phyloP scores from a whole-genome alignment of 331 rosid genomes.

The Malus hybrid region DNA sequence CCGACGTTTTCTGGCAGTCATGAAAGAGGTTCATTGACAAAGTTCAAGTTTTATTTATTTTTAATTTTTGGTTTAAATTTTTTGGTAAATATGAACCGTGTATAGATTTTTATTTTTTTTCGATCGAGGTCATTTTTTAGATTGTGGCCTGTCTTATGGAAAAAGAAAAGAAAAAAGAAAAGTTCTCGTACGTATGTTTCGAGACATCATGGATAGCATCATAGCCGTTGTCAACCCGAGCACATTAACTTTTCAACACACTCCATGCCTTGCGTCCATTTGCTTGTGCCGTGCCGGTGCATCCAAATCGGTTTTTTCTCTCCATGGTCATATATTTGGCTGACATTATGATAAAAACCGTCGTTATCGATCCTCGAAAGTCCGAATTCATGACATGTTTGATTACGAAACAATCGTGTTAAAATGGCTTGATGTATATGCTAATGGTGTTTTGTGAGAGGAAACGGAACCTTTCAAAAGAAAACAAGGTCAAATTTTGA shows the following conservation, averaged over 20 bases:
- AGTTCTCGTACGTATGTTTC: neutral
- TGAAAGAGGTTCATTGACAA: conserved; percentile 16
- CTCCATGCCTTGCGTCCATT: too few species aligned
- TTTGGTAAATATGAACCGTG: neutral
- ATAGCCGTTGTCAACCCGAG: neutral
- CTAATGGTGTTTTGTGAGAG: too few species aligned
- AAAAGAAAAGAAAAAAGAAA: neutral
- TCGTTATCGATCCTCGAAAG: neutral
- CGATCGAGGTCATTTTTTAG: conserved; percentile 5
- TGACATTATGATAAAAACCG: neutral
- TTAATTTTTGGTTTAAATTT: neutral
- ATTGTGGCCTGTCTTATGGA: neutral
- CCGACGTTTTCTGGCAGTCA: conserved; percentile 87
- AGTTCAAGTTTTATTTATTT: neutral
- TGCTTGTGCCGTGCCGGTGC: too few species aligned
- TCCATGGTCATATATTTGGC: neutral
- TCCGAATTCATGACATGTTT: neutral
- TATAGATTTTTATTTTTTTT: neutral
- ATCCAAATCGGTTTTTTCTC: too few species aligned
- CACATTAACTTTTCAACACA: too few species aligned
- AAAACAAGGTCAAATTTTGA: neutral
- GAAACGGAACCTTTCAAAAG: neutral
- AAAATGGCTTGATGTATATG: neutral
- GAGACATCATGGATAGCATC: neutral
- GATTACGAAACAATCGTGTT: neutral